Evolutionary conservation across 345 rosid species (phyloP).

Genomic region (Erodium maritimum): DNA sequence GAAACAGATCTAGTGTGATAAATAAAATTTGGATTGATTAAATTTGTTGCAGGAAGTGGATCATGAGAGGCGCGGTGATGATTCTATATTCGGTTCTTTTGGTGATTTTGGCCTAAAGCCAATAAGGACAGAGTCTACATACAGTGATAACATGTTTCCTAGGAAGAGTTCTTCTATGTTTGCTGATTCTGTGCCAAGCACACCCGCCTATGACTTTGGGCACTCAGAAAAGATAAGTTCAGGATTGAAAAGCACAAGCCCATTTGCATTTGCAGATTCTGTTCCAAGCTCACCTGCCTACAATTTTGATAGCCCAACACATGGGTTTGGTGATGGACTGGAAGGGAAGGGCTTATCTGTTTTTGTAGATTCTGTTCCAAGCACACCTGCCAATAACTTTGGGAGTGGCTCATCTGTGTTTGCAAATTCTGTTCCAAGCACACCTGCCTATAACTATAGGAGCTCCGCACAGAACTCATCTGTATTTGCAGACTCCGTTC

Average conservation of each 20-base stretch:
- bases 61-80: conserved; percentile 26
- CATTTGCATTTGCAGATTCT: conserved; percentile 13
- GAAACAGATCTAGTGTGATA: too few relatives aligned
- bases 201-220: conserved; percentile 45
- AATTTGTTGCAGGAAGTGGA: conserved; percentile 41
- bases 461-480: conserved; percentile 21
- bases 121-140: conserved; percentile 46
- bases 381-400: conserved; percentile 53
- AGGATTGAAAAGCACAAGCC: conserved; percentile 10
- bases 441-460: conserved; percentile 44
- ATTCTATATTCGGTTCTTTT: conserved; percentile 40
- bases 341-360: conserved; percentile 28
- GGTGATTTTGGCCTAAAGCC: conserved; percentile 67
- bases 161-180: conserved; percentile 31
- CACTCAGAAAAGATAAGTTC: conserved; percentile 18
- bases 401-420: conserved; percentile 23
- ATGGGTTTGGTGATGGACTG: not conserved
- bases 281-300: conserved; percentile 18
- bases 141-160: conserved; percentile 22
- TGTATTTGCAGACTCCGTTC: conserved; percentile 16
- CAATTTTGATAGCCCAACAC: not conserved
- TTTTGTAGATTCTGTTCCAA: conserved; percentile 58
- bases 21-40: conserved; percentile 3
- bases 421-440: conserved; percentile 65
- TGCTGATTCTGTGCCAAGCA: conserved; percentile 65